Evolutionary conservation across 768 basidiomycete species (phyloP).

Genomic region (Cystofilobasidium macerans): DNA sequence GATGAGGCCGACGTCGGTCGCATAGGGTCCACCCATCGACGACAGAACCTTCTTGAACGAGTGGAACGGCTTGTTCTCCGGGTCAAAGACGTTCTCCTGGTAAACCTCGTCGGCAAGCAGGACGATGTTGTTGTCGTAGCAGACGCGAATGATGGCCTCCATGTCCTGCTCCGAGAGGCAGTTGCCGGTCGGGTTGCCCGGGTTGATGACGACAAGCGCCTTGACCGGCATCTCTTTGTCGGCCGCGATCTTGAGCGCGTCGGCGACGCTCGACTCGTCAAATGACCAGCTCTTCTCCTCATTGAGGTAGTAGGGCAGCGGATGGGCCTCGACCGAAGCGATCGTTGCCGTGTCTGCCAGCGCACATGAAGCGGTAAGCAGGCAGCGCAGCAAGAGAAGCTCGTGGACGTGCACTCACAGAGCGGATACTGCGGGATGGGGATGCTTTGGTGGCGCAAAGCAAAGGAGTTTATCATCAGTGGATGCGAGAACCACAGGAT

Average conservation of each 20-base stretch:
- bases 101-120: slow-evolving; percentile 98
- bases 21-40: slow-evolving; percentile 49
- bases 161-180: slow-evolving; percentile 64
- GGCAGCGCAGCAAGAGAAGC: background rate
- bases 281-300: slow-evolving; percentile 76
- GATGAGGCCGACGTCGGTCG: slow-evolving; percentile 50
- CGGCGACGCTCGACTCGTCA: slow-evolving; percentile 54
- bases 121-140: slow-evolving; percentile 72
- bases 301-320: slow-evolving; percentile 80
- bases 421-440: slow-evolving; percentile 98
- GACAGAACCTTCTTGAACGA: slow-evolving; percentile 85
- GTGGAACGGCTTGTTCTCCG: slow-evolving; percentile 58
- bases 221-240: slow-evolving; percentile 56
- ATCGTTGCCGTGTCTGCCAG: slow-evolving; percentile 67
- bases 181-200: slow-evolving; percentile 91
- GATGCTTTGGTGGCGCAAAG: slow-evolving; percentile 42
- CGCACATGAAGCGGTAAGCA: background rate
- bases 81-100: slow-evolving; percentile 76
- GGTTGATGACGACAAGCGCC: slow-evolving; percentile 94
- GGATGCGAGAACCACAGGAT: background rate
- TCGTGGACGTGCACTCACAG: slow-evolving; percentile 34
- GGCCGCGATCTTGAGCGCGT: slow-evolving; percentile 55
- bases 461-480: background rate
- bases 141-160: slow-evolving; percentile 63
- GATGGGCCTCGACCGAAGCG: slow-evolving; percentile 65